These are phyloP conservation scores for Yamadazyma ubonensis DNA, from an alignment of 805 yeast genomes.

Conservation along the genomic window DNA sequence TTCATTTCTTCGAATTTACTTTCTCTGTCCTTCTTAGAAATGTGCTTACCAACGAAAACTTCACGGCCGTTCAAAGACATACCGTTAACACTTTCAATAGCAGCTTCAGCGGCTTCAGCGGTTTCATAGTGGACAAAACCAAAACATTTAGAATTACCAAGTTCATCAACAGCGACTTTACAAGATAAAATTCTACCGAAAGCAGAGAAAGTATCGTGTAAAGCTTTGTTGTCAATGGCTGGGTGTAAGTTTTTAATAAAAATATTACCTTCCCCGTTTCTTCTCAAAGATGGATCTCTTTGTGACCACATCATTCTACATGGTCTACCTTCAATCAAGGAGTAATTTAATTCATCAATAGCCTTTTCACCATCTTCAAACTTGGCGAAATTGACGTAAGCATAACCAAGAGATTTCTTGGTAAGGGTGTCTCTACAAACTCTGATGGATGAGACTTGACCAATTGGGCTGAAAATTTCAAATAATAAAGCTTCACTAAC, in stretches of 20 bases:
- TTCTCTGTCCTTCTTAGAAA: constrained; percentile 90
- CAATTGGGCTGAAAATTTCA: constrained; percentile 92
- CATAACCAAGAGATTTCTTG: constrained; percentile 96
- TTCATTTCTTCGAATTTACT: constrained; percentile 86
- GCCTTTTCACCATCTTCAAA: constrained; percentile 90
- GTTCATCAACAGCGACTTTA: constrained; percentile 93
- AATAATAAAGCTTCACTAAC: constrained; percentile 93
- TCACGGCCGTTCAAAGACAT: constrained; percentile 95
- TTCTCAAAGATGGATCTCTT: constrained; percentile 95
- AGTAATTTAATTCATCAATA: constrained; percentile 91
- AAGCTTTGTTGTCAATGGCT: constrained; percentile 97
- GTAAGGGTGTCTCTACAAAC: constrained; percentile 98
- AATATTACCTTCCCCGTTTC: constrained; percentile 93
- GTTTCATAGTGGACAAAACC: constrained; percentile 97
- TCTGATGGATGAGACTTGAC: constrained; percentile 94
- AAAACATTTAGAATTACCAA: constrained; percentile 90
- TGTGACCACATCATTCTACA: constrained; percentile 99
- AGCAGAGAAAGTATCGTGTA: constrained; percentile 96
- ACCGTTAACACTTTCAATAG: constrained; percentile 96
- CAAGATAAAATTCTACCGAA: constrained; percentile 95
- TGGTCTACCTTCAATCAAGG: constrained; percentile 89
- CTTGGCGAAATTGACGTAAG: constrained; percentile 94
- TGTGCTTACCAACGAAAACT: constrained; percentile 93
- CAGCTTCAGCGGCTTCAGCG: constrained; percentile 88
- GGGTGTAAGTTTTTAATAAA: constrained; percentile 98